Evolutionary conservation across 768 basidiomycete species (phyloP), one percentile per base, ranked within the genome.

Genomic region (Tricholoma furcatifolium): DNA sequence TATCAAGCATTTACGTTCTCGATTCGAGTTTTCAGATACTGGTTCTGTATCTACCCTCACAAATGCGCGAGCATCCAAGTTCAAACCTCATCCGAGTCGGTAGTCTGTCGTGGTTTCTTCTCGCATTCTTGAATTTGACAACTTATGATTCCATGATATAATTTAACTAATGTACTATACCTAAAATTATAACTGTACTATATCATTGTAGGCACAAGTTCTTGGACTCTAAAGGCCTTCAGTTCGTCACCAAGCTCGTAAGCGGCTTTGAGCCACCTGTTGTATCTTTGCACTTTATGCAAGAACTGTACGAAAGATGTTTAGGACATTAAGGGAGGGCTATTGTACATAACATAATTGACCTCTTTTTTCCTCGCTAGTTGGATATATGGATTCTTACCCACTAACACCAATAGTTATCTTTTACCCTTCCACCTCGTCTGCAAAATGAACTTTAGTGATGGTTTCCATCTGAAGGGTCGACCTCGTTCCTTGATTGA

Each of bases 381-480:
- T 38, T 51, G 18, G 39, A 24, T 36, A 46, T 20, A 50, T 56
- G 34, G n/a, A 43, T 20, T 17, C 5, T 21, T 36, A 38, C 23
- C 35, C n/a, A 14, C 24, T 41, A 40, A 40, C 11, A 21, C 30
- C 18, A 15, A 43, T 9, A 35, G 7, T 27, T 3, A 27, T 36
- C n/a, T 31, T 43, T 23, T 50, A 53, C 27, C 51, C 11, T 24
- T 50, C 53, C 55, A 64, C 55, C 54, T 77, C 68, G 54, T 80
- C 77, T 1, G 73, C 75, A 49, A 78, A 78, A 12, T 61, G 51
- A 15, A 76, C 64, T 42, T 74, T 59, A 6, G 59, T 30, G n/a
- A 72, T 27, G n/a, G 65, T 67, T 52, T 67, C 56, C 27, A 74
- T 65, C 24, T 70, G 65, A 27, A 77, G 39, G 2, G 63, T 62